These are phyloP conservation scores for Apiotrichum brassicae DNA, from an alignment of 1,284 basidiomycete genomes.

Conservation along the genomic window DNA sequence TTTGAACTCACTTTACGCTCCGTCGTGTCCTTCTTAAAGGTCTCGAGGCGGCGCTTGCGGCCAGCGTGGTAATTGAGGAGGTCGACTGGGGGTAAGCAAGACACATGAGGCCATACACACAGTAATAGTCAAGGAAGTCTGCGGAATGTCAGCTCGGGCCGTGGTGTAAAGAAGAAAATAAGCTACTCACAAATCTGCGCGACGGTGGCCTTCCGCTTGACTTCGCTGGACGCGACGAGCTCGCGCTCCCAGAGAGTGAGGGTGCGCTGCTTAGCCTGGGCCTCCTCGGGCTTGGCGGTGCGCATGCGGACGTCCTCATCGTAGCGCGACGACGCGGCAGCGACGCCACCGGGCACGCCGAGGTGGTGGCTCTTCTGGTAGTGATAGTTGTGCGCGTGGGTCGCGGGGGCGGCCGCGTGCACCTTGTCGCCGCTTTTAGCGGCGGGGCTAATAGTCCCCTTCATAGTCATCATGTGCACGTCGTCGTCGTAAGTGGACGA, in stretches of 20 bases:
- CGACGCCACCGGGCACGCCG: conserved; percentile 7
- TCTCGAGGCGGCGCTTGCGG: conserved; percentile 70
- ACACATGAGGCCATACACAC: conserved; percentile 2
- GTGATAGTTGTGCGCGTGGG: conserved; percentile 12
- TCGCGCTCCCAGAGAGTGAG: conserved; percentile 76
- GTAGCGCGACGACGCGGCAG: conserved; percentile 7
- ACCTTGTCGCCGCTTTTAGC: conserved; percentile 53
- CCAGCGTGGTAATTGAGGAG: conserved; percentile 76
- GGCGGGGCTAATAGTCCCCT: conserved; percentile 37
- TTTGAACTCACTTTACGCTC: conserved; percentile 55
- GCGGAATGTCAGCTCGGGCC: conserved; percentile 4
- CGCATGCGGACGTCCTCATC: conserved; percentile 42
- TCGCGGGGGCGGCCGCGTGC: neutral
- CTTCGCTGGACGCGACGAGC: conserved; percentile 71
- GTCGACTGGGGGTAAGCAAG: conserved; percentile 53
- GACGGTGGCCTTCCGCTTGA: conserved; percentile 87
- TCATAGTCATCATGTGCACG: conserved; percentile 47
- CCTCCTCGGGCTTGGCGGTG: conserved; percentile 32
- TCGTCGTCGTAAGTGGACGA: conserved; percentile 26
- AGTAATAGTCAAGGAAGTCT: conserved; percentile 90
- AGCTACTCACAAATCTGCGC: conserved; percentile 74
- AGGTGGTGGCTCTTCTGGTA: conserved; percentile 16
- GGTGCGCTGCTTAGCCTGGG: conserved; percentile 23
- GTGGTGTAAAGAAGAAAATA: no score
- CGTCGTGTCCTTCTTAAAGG: conserved; percentile 75